Conservation (phyloP, 2,329 filamentous ascomycete genomes). For the Verticillium albo-atrum region DNA sequence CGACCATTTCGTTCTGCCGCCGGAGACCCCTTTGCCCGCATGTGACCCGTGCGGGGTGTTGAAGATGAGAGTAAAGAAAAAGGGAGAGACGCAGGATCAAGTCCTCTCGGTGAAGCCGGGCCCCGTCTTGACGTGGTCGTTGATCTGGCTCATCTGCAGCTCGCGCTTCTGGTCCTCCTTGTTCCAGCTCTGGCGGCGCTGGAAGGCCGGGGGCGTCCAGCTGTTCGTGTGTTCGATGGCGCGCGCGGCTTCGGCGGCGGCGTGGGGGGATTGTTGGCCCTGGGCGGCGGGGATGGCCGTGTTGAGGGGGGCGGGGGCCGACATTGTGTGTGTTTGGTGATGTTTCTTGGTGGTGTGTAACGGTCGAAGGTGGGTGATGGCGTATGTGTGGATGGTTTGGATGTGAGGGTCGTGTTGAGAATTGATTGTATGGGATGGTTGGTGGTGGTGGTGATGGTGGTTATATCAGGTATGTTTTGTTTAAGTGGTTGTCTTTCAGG, state of each 20-base stretch:
- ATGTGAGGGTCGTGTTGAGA: too few relatives aligned
- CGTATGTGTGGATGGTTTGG: too few relatives aligned
- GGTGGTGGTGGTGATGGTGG: too few relatives aligned
- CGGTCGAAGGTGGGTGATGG: too few relatives aligned
- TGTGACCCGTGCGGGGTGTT: neutral
- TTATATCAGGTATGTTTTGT: neutral
- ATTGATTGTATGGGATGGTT: neutral
- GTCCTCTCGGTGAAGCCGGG: slow-evolving; percentile 38
- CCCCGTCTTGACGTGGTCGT: slow-evolving; percentile 24
- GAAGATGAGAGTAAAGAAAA: neutral
- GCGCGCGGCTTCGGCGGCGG: slow-evolving; percentile 21
- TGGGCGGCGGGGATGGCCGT: neutral
- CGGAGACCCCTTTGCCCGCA: neutral
- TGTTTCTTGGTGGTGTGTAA: neutral
- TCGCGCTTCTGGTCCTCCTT: slow-evolving; percentile 49
- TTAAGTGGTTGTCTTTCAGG: neutral
- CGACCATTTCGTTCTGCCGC: neutral
- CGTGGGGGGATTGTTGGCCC: neutral
- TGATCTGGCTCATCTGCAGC: slow-evolving; percentile 41
- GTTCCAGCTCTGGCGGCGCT: slow-evolving; percentile 47
- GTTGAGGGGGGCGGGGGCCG: neutral
- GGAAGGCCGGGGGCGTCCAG: slow-evolving; percentile 40
- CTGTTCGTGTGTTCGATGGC: slow-evolving; percentile 26
- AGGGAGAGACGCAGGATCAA: neutral
- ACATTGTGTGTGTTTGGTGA: neutral